Evolutionary conservation across 352 stramenopile species (phyloP).

Genomic region (Phytophthora pseudosyringae): DNA sequence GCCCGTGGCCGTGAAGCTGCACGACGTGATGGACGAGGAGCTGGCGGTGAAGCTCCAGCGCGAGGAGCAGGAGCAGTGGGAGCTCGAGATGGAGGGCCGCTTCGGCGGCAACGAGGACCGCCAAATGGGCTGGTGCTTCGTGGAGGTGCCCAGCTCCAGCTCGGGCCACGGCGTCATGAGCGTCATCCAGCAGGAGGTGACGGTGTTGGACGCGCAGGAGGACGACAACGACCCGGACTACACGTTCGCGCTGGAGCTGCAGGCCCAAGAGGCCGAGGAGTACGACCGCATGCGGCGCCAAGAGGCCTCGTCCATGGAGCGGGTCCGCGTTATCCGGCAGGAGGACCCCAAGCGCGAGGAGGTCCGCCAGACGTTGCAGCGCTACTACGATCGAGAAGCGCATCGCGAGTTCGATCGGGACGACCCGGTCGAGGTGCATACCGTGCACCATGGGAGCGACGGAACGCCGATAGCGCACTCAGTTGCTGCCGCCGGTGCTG

Average conservation of each 20-base stretch:
- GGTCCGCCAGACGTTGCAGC: constrained; percentile 53
- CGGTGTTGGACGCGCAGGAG: constrained; percentile 48
- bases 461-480: constrained; percentile 17
- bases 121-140: constrained; percentile 76
- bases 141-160: constrained; percentile 70
- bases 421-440: constrained; percentile 28
- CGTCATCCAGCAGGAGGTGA: constrained; percentile 74
- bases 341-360: constrained; percentile 55
- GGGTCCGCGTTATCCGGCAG: constrained; percentile 62
- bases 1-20: constrained; percentile 50
- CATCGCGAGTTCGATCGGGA: constrained; percentile 28
- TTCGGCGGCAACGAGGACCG: constrained; percentile 54
- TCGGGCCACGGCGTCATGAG: constrained; percentile 73
- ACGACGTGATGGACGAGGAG: constrained; percentile 78
- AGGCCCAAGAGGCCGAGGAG: constrained; percentile 75
- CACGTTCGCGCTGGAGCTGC: constrained; percentile 73
- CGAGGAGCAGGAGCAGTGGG: constrained; percentile 74
- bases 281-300: constrained; percentile 76
- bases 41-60: constrained; percentile 71
- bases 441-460: constrained; percentile 12
- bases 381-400: constrained; percentile 52
- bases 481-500: constrained; percentile 15
- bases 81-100: constrained; percentile 65
- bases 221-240: constrained; percentile 71
- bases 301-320: constrained; percentile 71